phyloP scores from a whole-genome alignment of 192 early-diverging fungal species.

The Diversispora epigaea region DNA sequence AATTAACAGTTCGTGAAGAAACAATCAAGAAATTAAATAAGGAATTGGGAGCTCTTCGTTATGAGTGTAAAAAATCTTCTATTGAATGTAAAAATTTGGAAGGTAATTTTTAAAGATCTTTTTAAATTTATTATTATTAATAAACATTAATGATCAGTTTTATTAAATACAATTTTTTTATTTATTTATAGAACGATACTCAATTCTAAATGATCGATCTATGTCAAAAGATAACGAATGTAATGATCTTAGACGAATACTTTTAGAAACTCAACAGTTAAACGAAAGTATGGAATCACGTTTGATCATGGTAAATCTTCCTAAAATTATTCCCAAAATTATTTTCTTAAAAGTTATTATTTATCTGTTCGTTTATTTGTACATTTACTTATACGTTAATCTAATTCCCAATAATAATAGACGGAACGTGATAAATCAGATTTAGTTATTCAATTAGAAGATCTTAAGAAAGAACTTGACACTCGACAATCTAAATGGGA shows the following conservation, averaged over 20 bases:
- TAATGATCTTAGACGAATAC: neutral
- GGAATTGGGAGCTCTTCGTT: constrained; percentile 1
- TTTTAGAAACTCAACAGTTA: neutral
- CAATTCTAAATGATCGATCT: neutral
- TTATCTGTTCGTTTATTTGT: neutral
- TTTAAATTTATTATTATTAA: neutral
- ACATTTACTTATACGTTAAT: neutral
- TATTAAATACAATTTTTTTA: neutral
- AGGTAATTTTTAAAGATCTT: neutral
- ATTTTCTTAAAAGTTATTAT: too few species aligned
- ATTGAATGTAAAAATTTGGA: neutral
- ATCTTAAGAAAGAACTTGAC: neutral
- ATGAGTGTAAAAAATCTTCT: neutral
- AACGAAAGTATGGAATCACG: constrained; percentile 2
- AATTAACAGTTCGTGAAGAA: constrained; percentile 1
- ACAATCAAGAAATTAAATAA: neutral
- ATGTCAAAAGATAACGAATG: neutral
- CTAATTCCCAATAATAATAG: neutral
- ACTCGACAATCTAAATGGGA: constrained; percentile 9
- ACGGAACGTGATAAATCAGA: neutral
- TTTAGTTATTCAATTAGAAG: neutral
- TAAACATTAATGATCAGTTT: neutral
- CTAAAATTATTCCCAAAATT: neutral
- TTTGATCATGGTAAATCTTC: neutral
- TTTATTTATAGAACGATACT: constrained; percentile 1